phyloP scores from a whole-genome alignment of 495 filamentous ascomycete species.

The Aspergillus cavernicola region DNA sequence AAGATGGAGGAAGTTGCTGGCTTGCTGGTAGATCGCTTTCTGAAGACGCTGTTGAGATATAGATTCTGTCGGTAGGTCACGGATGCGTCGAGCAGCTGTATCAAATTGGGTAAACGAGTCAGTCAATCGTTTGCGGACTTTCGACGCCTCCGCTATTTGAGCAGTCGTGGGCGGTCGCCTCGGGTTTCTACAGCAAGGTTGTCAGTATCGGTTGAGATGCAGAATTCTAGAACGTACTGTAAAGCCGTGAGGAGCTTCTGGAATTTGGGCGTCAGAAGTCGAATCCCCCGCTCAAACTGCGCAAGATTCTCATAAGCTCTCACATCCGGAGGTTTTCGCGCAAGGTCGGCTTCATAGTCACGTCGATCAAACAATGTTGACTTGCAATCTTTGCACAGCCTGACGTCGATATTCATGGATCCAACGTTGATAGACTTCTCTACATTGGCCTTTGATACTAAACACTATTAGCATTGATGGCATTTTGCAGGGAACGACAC shows the following conservation, averaged over 20 bases:
- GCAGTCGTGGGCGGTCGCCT: conserved; percentile 67
- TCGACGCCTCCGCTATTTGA: conserved; percentile 83
- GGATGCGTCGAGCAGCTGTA: conserved; percentile 74
- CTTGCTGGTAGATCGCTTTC: conserved; percentile 78
- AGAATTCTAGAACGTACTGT: conserved; percentile 49
- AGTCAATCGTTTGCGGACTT: conserved; percentile 83
- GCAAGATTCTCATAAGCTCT: conserved; percentile 81
- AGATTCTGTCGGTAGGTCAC: conserved; percentile 69
- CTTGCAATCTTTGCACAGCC: conserved; percentile 90
- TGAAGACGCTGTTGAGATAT: conserved; percentile 74
- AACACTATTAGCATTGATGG: conserved; percentile 19
- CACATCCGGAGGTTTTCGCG: conserved; percentile 67
- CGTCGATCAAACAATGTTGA: conserved; percentile 76
- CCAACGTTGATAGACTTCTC: conserved; percentile 55
- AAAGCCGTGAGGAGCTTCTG: conserved; percentile 70
- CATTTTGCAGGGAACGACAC: conserved; percentile 23
- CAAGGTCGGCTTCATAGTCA: conserved; percentile 72
- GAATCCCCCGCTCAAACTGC: conserved; percentile 88
- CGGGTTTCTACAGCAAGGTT: conserved; percentile 47
- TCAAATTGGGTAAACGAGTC: conserved; percentile 92
- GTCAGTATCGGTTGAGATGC: conserved; percentile 21
- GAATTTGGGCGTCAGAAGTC: conserved; percentile 78
- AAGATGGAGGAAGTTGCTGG: conserved; percentile 78
- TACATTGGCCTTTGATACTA: conserved; percentile 45
- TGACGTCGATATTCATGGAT: conserved; percentile 69